Percentiles rank a stretch among this genome's conserved stretches.
phyloP scores from a whole-genome alignment of 1,284 basidiomycete species.

The Boletus mariae region DNA sequence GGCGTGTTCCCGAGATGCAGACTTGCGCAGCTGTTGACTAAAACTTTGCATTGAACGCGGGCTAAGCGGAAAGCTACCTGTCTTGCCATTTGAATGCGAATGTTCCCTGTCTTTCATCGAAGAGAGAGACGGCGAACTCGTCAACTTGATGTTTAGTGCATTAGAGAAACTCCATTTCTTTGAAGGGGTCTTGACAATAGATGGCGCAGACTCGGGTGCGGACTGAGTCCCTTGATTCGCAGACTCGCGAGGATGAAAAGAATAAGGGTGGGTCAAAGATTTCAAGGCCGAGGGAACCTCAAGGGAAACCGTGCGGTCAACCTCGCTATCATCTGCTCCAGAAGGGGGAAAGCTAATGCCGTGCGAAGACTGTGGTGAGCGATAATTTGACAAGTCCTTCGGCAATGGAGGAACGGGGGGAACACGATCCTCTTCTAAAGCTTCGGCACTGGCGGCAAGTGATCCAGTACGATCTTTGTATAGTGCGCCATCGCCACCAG shows the following conservation, averaged over 20 bases:
- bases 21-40: conserved; percentile 60
- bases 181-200: conserved; percentile 64
- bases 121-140: conserved; percentile 61
- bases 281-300: conserved; percentile 48
- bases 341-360: conserved; percentile 47
- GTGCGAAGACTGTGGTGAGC: conserved; percentile 55
- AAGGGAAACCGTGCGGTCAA: conserved; percentile 46
- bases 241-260: conserved; percentile 15
- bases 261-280: conserved; percentile 27
- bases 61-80: conserved; percentile 53
- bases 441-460: conserved; percentile 52
- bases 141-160: conserved; percentile 79
- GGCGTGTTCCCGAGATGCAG: conserved; percentile 60
- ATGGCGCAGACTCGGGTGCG: conserved; percentile 39
- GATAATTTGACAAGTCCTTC: conserved; percentile 81
- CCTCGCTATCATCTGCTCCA: conserved; percentile 34
- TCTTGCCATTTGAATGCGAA: conserved; percentile 35
- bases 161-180: conserved; percentile 98
- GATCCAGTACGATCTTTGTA: conserved; percentile 66
- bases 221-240: conserved; percentile 34
- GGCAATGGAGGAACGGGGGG: conserved; percentile 97
- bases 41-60: conserved; percentile 59
- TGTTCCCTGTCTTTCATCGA: conserved; percentile 44
- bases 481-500: conserved; percentile 52
- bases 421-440: conserved; percentile 60